Evolutionary conservation across 1,284 basidiomycete genomes (phyloP), one percentile per base, ranked within the genome.

Genomic region (Ceratobasidium theobromae): DNA sequence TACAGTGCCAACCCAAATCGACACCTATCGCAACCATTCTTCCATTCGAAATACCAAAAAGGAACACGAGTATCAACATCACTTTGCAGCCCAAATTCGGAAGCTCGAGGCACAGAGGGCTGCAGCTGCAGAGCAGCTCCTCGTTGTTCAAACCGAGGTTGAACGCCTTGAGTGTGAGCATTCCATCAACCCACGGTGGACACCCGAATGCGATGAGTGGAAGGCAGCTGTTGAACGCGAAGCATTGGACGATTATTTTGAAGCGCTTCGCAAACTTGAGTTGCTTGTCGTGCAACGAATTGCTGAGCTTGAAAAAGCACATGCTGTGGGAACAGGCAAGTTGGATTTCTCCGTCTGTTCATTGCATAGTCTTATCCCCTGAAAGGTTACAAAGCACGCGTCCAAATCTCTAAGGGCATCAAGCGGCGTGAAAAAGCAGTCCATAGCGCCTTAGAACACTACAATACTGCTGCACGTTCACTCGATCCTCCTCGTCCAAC

Each of bases 351-450:
- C 14, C 43, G 18, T 32, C 14, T 18, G 16, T 33, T 11, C 23
- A 11, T 21, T 9, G 18, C 21, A n/a, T 40, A 25, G 8, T 4
- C 21, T 57, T 38, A 66, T 43, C 11, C 12, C 21, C n/a, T 48
- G 67, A 38, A 38, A 77, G 75, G 73, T 25, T 76, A 77, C 58
- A 72, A 72, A 23, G 64, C 74, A 23, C 70, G 70, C 8, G 69
- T 57, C 3, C 76, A 77, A 23, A 76, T 77, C 30, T 71, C 69
- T 0, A 77, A 75, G 64, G 72, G 70, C 0, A 55, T 77, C 4
- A 71, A 73, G 30, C 52, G 66, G 12, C 68, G 73, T 0, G 52
- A 65, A 25, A 51, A 60, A 28, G 41, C 64, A 8, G n/a, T 70
- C 21, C 28, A 45, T 16, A 53, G 18, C 3, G 51, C 62, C 3